Base-by-base conservation (phyloP, 192 early-diverging fungal genomes). In the Dissophora ornata region DNA sequence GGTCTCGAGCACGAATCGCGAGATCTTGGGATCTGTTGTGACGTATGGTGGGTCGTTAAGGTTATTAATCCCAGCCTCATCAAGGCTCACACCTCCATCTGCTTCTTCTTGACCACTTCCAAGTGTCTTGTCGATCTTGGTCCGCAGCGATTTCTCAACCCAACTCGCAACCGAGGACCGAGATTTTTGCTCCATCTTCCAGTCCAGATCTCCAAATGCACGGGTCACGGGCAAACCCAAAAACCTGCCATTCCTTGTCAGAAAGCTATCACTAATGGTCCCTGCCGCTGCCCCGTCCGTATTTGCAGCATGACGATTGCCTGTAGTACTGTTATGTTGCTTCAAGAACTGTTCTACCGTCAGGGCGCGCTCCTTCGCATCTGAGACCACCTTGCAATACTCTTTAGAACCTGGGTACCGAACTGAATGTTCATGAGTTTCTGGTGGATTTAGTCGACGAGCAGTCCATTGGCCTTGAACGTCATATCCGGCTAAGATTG, bases 381-480 rank as follows among this genome's bases (percentile, higher is more conserved):
- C 71, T 15, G 29, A 59, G n/a, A 53, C 42, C 5, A 77, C 71
- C 24, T 62, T 77, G 9, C 36, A 52, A 21, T 62, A 77, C 38
- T 77, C 71, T 30, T 77, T 57, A 21, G 71, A 77, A 1, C 57
- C 62, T 3, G 15, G 50, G 41, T 77, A 77, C 3, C 71, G 64
- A 12, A 77, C 71, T 0, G 71, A 77, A 34, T 77, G 71, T n/a
- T 77, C 71, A n/a, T 77, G 47, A 9, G 36, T 50, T 44, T 77
- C 64, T 6, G 71, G 71, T 18, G 71, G 71, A 49, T 77, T 77
- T 29, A 77, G 26, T 3, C 71, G 56, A 0, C 34, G 55, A 11
- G 64, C 64, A 9, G 56, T 65, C 71, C 71, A 77, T 45, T 67
- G 49, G 9, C 64, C 71, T 4, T 54, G 6, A 0, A 41, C 34